Evolutionary conservation across 306 rosid genomes (phyloP).

Genomic region (Fragaria vesca): DNA sequence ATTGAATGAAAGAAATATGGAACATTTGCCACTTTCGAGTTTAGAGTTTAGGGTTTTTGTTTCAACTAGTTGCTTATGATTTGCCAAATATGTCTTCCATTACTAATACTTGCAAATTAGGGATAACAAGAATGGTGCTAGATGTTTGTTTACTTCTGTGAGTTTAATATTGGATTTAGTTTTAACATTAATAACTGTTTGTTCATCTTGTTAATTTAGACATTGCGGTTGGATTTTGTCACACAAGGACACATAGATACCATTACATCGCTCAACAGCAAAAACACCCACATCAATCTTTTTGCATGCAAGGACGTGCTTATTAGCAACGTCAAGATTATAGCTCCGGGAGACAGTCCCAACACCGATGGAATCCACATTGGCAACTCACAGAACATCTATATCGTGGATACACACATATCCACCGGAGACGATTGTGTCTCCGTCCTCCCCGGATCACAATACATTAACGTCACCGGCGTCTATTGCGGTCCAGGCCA

Average conservation of each 20-base stretch:
- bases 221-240: constrained; percentile 4
- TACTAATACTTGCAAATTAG: not conserved
- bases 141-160: not conserved
- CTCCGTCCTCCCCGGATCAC: not conserved
- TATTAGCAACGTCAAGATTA: not conserved
- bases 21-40: not conserved
- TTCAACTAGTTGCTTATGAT: not conserved
- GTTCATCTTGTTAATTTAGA: not conserved
- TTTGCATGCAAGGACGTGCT: not conserved
- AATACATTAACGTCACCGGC: not conserved
- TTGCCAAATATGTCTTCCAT: not conserved
- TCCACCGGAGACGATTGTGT: constrained; percentile 1
- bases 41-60: not conserved
- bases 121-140: not conserved
- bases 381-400: not conserved
- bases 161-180: not conserved
- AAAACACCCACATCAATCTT: not conserved
- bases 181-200: not conserved
- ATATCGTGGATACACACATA: not conserved
- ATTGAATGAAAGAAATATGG: not conserved
- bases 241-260: not conserved
- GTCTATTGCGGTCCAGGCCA: constrained; percentile 1
- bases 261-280: not conserved
- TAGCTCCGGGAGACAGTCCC: not conserved
- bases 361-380: constrained; percentile 6